Conservation (phyloP, 805 yeast genomes). For the Yamadazyma phyllophila region DNA sequence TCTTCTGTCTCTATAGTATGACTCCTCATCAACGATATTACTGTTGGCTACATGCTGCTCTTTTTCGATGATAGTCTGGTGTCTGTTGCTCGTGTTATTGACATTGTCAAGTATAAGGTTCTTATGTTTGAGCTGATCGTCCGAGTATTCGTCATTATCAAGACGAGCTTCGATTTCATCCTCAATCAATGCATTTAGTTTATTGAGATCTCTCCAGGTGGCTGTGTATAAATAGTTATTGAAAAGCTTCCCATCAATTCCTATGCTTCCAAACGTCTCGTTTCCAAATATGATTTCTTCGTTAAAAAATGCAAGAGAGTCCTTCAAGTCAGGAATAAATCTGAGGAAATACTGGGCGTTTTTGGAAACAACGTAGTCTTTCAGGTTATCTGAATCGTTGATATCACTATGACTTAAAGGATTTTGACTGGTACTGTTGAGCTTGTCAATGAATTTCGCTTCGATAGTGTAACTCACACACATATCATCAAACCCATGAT, state of each 20-base stretch:
- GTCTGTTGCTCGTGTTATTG: slow-evolving; percentile 4
- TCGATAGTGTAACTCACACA: slow-evolving; percentile 53
- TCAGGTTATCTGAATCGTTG: slow-evolving; percentile 32
- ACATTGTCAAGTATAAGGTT: slow-evolving; percentile 21
- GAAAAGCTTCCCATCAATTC: slow-evolving; percentile 36
- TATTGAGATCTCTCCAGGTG: slow-evolving; percentile 35
- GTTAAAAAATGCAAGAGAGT: slow-evolving; percentile 26
- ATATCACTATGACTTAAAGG: slow-evolving; percentile 35
- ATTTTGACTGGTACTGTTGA: slow-evolving; percentile 27
- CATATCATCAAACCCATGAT: slow-evolving; percentile 41
- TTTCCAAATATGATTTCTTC: slow-evolving; percentile 23
- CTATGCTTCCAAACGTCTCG: slow-evolving; percentile 28
- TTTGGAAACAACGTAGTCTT: slow-evolving; percentile 36
- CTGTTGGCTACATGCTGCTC: slow-evolving; percentile 4
- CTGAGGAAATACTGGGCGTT: slow-evolving; percentile 36
- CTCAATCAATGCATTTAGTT: slow-evolving; percentile 29
- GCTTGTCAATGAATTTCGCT: slow-evolving; percentile 52
- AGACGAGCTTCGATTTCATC: slow-evolving; percentile 35
- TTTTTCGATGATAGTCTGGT: slow-evolving; percentile 9
- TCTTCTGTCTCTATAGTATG: slow-evolving; percentile 17
- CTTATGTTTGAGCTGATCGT: slow-evolving; percentile 33
- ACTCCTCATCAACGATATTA: slow-evolving; percentile 4
- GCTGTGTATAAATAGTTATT: slow-evolving; percentile 20
- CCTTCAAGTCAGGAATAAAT: slow-evolving; percentile 37
- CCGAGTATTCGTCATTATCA: slow-evolving; percentile 22